Conservation (phyloP, 1,284 basidiomycete species). For the Pterulicium gracile region DNA sequence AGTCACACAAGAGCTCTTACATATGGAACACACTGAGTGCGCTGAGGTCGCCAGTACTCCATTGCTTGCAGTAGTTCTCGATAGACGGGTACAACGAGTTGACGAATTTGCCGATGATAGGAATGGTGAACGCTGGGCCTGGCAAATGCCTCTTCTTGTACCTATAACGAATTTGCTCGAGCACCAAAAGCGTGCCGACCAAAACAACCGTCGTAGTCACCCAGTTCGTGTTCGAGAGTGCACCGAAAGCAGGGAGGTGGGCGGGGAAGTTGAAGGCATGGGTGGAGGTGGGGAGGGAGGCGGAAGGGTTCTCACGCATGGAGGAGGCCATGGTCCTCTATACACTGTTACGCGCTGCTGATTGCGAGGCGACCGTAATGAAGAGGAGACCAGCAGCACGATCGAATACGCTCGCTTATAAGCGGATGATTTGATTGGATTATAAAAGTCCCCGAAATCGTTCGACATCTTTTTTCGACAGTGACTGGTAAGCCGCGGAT, state of each 20-base stretch:
- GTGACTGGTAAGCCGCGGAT: too few species aligned
- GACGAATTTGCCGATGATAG: constrained; percentile 87
- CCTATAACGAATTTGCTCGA: constrained; percentile 81
- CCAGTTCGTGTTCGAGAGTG: constrained; percentile 34
- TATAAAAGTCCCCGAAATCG: background rate
- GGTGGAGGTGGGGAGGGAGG: constrained; percentile 32
- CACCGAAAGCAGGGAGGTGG: constrained; percentile 21
- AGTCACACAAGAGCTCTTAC: constrained; percentile 33
- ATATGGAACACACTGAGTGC: constrained; percentile 94
- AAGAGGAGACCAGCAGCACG: too few species aligned
- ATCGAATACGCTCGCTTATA: background rate
- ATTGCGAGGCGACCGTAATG: background rate
- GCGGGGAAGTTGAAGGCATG: constrained; percentile 36
- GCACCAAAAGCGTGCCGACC: constrained; percentile 51
- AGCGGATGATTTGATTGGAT: background rate
- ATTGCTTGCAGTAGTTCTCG: constrained; percentile 83
- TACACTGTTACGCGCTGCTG: background rate
- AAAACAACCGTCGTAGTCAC: constrained; percentile 55
- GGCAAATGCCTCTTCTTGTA: constrained; percentile 83
- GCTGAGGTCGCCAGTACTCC: constrained; percentile 77
- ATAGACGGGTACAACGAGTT: constrained; percentile 84
- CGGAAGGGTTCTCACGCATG: constrained; percentile 23
- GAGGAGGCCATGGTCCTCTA: constrained; percentile 23
- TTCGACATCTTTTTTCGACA: too few species aligned
- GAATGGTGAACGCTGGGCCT: constrained; percentile 86